Evolutionary conservation across 371 early-diverging fungal species (phyloP), one percentile per base, ranked within the genome.

Genomic region (Saksenaea oblongispora): DNA sequence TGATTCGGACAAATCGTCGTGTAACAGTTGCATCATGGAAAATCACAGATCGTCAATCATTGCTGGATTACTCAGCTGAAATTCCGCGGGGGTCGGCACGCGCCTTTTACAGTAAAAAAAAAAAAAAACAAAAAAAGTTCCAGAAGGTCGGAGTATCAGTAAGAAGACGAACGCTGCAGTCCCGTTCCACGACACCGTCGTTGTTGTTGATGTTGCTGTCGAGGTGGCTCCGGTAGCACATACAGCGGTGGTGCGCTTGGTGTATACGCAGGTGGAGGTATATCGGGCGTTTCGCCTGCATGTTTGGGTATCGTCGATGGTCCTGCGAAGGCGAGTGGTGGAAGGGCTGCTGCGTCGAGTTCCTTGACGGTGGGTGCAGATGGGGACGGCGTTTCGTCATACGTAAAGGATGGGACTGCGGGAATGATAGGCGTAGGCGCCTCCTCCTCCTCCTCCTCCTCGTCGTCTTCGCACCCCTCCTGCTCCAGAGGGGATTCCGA

Each of bases 231-330:
- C 18, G 44, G 44, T 3, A 44, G 17, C 8, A 18, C 44, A 17
- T 44, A 44, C 44, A 44, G n/a, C 8, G 44, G 44, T 44, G 44
- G 44, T 44, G 44, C 44, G n/a, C 44, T 44, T 18, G 44, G 44
- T n/a, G 44, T 44, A 44, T 44, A 44, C 8, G 44, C 44, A 15
- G 44, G 44, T n/a, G 44, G 44, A 8, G 44, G 44, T 7, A 44
- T 44, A 8, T 44, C 44, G 17, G 44, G 44, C 10, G 44, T 44
- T 7, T 44, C 44, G 44, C 10, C 44, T 44, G 17, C 44, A 44
- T 44, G 44, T 44, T 44, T 44, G 1, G n/a, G 44, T 8, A 44
- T n/a, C 15, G n/a, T n/a, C 8, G 44, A 44, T 44, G 44, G 44
- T 10, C 44, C 44, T 8, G 44, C 44, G 8, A 18, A 17, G 14